phyloP scores from a whole-genome alignment of 1,284 basidiomycete species.

The Peniophora sp. region DNA sequence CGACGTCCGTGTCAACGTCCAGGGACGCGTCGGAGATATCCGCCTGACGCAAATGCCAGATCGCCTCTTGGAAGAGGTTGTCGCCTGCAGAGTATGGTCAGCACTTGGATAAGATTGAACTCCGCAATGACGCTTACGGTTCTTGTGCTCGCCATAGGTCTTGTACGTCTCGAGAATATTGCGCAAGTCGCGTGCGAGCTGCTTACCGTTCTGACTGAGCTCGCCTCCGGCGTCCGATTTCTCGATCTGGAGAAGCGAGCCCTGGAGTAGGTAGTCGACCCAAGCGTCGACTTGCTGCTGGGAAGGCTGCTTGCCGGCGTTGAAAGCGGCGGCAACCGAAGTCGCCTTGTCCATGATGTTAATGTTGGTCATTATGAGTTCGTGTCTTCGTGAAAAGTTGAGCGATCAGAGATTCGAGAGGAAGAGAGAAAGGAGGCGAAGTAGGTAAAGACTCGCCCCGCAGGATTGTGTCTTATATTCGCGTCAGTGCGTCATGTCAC shows the following conservation, averaged over 20 bases:
- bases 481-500: too few species aligned
- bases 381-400: background rate
- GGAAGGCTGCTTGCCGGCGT: constrained; percentile 57
- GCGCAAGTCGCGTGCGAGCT: constrained; percentile 40
- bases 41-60: constrained; percentile 52
- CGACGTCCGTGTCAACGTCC: constrained; percentile 18
- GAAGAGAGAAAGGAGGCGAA: too few species aligned
- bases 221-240: constrained; percentile 27
- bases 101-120: background rate
- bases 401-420: background rate
- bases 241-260: constrained; percentile 37
- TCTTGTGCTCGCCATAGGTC: constrained; percentile 42
- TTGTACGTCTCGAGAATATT: constrained; percentile 47
- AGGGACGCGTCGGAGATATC: constrained; percentile 33
- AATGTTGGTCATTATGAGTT: background rate
- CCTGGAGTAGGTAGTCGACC: constrained; percentile 42
- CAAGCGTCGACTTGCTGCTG: constrained; percentile 43
- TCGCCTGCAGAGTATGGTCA: constrained; percentile 33
- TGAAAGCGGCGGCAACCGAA: constrained; percentile 51
- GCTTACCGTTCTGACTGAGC: constrained; percentile 43
- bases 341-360: constrained; percentile 49
- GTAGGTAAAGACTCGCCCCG: too few species aligned
- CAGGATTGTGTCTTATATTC: too few species aligned
- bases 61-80: constrained; percentile 50
- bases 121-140: constrained; percentile 28